phyloP scores from a whole-genome alignment of 352 stramenopile species.

The Phytophthora megakarya region DNA sequence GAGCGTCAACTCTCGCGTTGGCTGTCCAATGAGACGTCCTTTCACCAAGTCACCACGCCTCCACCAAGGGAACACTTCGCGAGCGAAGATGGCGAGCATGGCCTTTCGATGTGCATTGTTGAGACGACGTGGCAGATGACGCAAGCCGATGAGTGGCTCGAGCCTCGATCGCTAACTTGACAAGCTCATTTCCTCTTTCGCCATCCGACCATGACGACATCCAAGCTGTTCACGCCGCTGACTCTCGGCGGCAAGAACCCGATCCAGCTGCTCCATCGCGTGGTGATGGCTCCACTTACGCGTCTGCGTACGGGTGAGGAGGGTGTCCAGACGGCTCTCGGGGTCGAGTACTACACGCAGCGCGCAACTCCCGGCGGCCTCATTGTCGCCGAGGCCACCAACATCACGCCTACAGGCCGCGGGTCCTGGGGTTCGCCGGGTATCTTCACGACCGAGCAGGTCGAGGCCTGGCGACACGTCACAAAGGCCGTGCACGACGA shows the following conservation, averaged over 20 bases:
- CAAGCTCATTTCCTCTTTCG: slow-evolving; percentile 10
- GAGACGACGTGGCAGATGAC: slow-evolving; percentile 19
- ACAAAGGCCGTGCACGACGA: slow-evolving; percentile 75
- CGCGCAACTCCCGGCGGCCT: slow-evolving; percentile 57
- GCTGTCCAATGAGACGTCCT: background rate
- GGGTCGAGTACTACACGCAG: slow-evolving; percentile 67
- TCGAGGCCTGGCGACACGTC: slow-evolving; percentile 56
- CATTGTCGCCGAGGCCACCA: slow-evolving; percentile 68
- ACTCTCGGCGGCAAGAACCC: slow-evolving; percentile 61
- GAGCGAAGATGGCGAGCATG: background rate
- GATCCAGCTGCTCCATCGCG: slow-evolving; percentile 59
- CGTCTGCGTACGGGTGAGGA: slow-evolving; percentile 45
- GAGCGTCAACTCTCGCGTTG: too few species aligned
- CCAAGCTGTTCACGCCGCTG: slow-evolving; percentile 66
- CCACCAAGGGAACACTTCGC: background rate
- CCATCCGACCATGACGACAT: slow-evolving; percentile 10
- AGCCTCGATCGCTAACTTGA: background rate
- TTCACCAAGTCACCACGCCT: background rate
- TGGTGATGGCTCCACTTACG: slow-evolving; percentile 76
- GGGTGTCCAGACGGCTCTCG: slow-evolving; percentile 43
- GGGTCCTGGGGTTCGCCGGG: slow-evolving; percentile 57
- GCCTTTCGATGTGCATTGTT: slow-evolving; percentile 1
- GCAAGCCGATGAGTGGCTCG: slow-evolving; percentile 12
- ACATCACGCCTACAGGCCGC: slow-evolving; percentile 51
- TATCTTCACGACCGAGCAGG: slow-evolving; percentile 60